Percentiles rank a stretch among this genome's conserved stretches.
Conservation (phyloP, 192 early-diverging fungal species). For the Phlyctochytrium planicorne region DNA sequence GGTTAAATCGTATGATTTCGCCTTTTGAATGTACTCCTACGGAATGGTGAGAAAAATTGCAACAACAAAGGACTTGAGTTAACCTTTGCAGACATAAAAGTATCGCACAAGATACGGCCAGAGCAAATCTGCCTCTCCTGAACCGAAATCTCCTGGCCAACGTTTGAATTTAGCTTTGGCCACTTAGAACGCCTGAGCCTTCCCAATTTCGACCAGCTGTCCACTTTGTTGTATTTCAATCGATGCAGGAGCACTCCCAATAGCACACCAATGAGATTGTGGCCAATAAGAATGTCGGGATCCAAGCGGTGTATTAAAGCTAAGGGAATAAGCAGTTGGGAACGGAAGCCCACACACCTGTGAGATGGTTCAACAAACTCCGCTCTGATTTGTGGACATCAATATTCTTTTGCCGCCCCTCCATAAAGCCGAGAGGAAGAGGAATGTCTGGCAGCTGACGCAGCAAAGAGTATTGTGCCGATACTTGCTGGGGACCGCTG, state of each 20-base stretch:
- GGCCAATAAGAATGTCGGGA: slow-evolving; percentile 93
- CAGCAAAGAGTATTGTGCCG: slow-evolving; percentile 66
- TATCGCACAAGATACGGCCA: slow-evolving; percentile 92
- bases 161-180: slow-evolving; percentile 81
- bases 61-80: slow-evolving; percentile 1
- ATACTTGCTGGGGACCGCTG: slow-evolving; percentile 22
- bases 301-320: slow-evolving; percentile 75
- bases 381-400: slow-evolving; percentile 67
- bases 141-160: slow-evolving; percentile 75
- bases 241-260: slow-evolving; percentile 91
- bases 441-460: slow-evolving; percentile 70
- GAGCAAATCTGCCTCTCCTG: slow-evolving; percentile 73
- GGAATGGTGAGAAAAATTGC: background rate
- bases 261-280: slow-evolving; percentile 96
- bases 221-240: slow-evolving; percentile 76
- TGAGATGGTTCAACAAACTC: slow-evolving; percentile 75
- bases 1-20: slow-evolving; percentile 82
- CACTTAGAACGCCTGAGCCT: slow-evolving; percentile 77
- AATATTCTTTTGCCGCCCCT: slow-evolving; percentile 48
- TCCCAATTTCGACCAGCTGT: slow-evolving; percentile 87
- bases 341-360: slow-evolving; percentile 41
- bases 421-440: slow-evolving; percentile 78
- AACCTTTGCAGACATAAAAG: slow-evolving; percentile 78
- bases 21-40: slow-evolving; percentile 34
- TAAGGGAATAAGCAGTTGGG: background rate